Evolutionary conservation across 2,329 filamentous ascomycete species (phyloP).

Genomic region (Stachybotrys echinatus): DNA sequence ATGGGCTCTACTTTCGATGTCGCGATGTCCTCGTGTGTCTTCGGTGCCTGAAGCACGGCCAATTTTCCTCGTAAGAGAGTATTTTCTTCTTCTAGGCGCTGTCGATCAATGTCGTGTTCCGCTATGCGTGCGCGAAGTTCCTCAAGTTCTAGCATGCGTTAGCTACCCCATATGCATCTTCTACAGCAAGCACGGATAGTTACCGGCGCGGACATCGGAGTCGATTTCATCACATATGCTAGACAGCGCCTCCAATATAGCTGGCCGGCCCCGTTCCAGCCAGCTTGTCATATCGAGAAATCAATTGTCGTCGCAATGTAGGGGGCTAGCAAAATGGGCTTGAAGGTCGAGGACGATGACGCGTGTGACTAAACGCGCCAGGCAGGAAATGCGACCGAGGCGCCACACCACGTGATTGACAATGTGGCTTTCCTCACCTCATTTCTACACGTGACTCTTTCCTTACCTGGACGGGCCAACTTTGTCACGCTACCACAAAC

Average conservation of each 20-base stretch:
- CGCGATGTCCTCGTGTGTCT: not conserved
- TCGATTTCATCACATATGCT: constrained; percentile 34
- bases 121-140: not conserved
- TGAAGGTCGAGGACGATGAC: too few relatives aligned
- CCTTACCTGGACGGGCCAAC: too few relatives aligned
- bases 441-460: too few relatives aligned
- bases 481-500: too few relatives aligned
- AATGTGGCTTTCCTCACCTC: too few relatives aligned
- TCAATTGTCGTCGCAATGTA: not conserved
- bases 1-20: not conserved
- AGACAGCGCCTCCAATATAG: constrained; percentile 33
- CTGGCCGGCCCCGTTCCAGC: constrained; percentile 31
- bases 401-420: not conserved
- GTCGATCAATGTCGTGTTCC: constrained; percentile 10
- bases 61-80: constrained; percentile 11
- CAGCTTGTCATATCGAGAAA: constrained; percentile 30
- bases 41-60: constrained; percentile 1
- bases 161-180: not conserved
- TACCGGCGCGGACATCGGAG: constrained; percentile 29
- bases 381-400: not conserved
- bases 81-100: constrained; percentile 12
- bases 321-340: constrained; percentile 1
- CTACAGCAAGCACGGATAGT: not conserved
- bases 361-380: not conserved
- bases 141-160: not conserved